These are phyloP conservation scores for Funneliformis geosporum DNA, from an alignment of 192 early-diverging fungal genomes.

Conservation along the genomic window DNA sequence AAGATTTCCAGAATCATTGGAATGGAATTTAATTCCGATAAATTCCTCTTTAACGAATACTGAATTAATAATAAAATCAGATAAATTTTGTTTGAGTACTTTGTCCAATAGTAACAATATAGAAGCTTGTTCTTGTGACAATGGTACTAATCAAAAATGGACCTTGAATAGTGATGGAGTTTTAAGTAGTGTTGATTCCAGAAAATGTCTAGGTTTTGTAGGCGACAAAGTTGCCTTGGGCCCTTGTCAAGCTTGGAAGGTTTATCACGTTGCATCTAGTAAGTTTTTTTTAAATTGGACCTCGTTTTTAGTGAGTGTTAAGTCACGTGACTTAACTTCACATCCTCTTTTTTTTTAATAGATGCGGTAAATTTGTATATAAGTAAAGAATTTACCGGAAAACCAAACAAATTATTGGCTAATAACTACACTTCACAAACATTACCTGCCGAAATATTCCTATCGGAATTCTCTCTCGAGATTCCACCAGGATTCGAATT, in stretches of 20 bases:
- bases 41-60: not conserved
- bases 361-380: conserved; percentile 22
- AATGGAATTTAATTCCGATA: not conserved
- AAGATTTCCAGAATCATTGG: not conserved
- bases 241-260: conserved; percentile 18
- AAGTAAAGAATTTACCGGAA: not conserved
- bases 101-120: conserved; percentile 2
- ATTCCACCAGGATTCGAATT: conserved; percentile 33
- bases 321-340: not conserved
- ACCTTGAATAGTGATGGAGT: not conserved
- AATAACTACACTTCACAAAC: conserved; percentile 9
- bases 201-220: conserved; percentile 2
- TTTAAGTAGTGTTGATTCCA: not conserved
- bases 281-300: not conserved
- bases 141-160: conserved; percentile 11
- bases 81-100: conserved; percentile 9
- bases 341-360: not conserved
- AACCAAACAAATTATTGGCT: not conserved
- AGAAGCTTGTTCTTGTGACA: conserved; percentile 25
- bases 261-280: conserved; percentile 24
- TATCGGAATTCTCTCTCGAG: conserved; percentile 23
- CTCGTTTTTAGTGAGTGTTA: not conserved
- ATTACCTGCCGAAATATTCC: conserved; percentile 20
- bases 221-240: not conserved
- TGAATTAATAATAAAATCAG: not conserved